Conservation (phyloP, 2,329 filamentous ascomycete species). For the Verticillium albo-atrum region DNA sequence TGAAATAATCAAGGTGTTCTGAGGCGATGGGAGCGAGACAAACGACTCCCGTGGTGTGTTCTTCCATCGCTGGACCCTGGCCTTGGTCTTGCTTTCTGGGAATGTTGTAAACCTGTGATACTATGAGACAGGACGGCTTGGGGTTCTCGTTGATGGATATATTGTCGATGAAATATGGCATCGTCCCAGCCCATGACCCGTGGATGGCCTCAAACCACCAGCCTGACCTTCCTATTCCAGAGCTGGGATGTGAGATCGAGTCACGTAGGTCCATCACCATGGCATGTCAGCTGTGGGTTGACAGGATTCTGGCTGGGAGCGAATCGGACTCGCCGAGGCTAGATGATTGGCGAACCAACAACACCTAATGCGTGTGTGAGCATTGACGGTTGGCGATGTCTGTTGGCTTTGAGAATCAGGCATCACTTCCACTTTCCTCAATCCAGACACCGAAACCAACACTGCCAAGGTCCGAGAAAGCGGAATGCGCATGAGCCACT, state of each 20-base stretch:
- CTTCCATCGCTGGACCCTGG: neutral
- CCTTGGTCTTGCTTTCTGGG: neutral
- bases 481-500: too few relatives aligned
- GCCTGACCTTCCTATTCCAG: neutral
- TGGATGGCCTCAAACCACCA: neutral
- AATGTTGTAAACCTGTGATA: too few relatives aligned
- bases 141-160: too few relatives aligned
- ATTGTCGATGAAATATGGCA: too few relatives aligned
- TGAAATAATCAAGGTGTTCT: neutral
- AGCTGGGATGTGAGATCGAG: neutral
- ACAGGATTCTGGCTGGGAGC: neutral
- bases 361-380: neutral
- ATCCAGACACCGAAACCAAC: too few relatives aligned
- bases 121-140: too few relatives aligned
- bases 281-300: too few relatives aligned
- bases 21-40: neutral
- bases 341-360: neutral
- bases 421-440: neutral
- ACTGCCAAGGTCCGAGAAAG: too few relatives aligned
- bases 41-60: neutral
- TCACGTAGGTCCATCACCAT: too few relatives aligned
- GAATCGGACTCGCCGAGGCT: neutral
- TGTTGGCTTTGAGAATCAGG: neutral
- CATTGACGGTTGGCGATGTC: neutral
- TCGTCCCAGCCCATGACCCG: too few relatives aligned